Percentiles rank a stretch among this genome's conserved stretches.
phyloP scores from a whole-genome alignment of 768 basidiomycete species.

The Paxillus involutus region DNA sequence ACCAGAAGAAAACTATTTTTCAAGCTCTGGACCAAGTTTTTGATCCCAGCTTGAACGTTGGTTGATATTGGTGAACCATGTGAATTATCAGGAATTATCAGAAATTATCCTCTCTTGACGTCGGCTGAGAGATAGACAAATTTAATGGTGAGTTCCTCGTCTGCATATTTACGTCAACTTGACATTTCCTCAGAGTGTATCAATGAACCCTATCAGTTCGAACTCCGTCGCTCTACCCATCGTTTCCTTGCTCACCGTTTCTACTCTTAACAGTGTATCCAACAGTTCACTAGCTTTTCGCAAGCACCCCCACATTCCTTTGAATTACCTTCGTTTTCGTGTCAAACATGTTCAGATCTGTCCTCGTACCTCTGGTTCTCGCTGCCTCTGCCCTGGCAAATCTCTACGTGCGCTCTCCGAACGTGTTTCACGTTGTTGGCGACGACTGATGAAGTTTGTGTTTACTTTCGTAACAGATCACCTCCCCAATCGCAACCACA shows the following conservation, averaged over 20 bases:
- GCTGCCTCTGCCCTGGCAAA: slow-evolving; percentile 54
- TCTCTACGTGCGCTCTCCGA: slow-evolving; percentile 49
- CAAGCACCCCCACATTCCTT: slow-evolving; percentile 25
- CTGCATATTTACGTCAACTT: background rate
- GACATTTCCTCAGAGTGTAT: background rate
- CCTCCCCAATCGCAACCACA: slow-evolving; percentile 48
- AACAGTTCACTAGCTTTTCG: slow-evolving; percentile 4
- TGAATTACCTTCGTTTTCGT: slow-evolving; percentile 13
- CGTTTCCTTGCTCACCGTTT: background rate
- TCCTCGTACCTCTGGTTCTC: slow-evolving; percentile 49
- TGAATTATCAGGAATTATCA: background rate
- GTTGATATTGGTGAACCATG: background rate
- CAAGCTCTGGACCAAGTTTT: background rate
- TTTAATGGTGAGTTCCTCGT: no score
- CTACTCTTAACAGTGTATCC: background rate
- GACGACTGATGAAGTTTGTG: background rate
- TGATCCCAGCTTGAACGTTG: no score
- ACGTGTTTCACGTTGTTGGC: background rate
- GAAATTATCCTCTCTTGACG: background rate
- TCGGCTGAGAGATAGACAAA: background rate
- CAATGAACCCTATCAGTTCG: slow-evolving; percentile 17
- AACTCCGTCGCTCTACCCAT: slow-evolving; percentile 30
- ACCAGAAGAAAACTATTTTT: background rate
- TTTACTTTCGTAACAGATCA: slow-evolving; percentile 44
- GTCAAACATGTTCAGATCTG: slow-evolving; percentile 49